phyloP scores from a whole-genome alignment of 2,329 filamentous ascomycete genomes.

The Neurospora sp. region DNA sequence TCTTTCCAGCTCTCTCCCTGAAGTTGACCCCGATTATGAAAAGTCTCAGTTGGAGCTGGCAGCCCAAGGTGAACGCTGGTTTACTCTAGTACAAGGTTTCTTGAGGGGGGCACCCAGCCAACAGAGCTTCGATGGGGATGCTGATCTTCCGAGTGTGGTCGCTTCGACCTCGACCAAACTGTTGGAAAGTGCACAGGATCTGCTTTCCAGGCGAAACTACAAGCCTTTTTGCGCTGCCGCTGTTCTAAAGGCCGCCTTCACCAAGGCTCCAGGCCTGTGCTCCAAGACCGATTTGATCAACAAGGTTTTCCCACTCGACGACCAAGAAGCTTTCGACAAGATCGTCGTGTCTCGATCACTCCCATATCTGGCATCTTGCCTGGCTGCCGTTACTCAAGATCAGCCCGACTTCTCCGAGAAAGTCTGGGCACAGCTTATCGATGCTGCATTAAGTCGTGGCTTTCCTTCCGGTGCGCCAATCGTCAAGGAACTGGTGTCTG shows the following conservation, averaged over 20 bases:
- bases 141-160: constrained; percentile 12
- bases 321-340: constrained; percentile 43
- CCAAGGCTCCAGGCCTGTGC: constrained; percentile 31
- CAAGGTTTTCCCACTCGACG: constrained; percentile 36
- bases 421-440: constrained; percentile 36
- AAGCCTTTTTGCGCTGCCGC: constrained; percentile 47
- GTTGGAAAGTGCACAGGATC: constrained; percentile 26
- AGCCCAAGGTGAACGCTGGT: constrained; percentile 58
- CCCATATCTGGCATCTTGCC: constrained; percentile 52
- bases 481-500: constrained; percentile 38
- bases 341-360: constrained; percentile 62
- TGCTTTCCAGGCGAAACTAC: constrained; percentile 41
- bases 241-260: constrained; percentile 30
- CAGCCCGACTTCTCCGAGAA: constrained; percentile 27
- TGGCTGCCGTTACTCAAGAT: constrained; percentile 44
- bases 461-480: constrained; percentile 21
- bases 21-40: constrained; percentile 67
- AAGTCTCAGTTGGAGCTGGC: constrained; percentile 61
- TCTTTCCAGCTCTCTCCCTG: constrained; percentile 67
- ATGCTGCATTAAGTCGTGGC: constrained; percentile 27
- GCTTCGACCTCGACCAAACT: constrained; percentile 23
- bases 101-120: constrained; percentile 22
- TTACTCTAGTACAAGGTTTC: constrained; percentile 43
- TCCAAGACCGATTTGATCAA: constrained; percentile 27
- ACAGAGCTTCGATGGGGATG: constrained; percentile 12